Evolutionary conservation across 1,139 yeast genomes (phyloP).

Genomic region (Kodamaea derodonti): DNA sequence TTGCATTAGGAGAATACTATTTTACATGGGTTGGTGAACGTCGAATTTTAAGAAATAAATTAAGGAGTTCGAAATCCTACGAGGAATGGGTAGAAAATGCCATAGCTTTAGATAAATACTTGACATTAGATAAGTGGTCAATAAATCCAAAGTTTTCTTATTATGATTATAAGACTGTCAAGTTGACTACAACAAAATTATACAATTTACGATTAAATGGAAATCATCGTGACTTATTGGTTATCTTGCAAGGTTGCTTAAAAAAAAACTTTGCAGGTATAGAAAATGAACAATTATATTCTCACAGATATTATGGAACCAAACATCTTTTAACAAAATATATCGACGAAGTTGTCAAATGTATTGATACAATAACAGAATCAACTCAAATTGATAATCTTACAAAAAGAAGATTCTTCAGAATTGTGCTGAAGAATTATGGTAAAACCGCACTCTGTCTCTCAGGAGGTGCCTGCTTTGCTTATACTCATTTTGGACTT

Average conservation of each 20-base stretch:
- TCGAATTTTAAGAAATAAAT: conserved; percentile 42
- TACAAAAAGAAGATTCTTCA: conserved; percentile 53
- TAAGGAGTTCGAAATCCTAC: conserved; percentile 49
- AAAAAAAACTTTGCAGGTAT: conserved; percentile 77
- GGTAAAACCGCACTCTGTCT: conserved; percentile 73
- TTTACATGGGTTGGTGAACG: conserved; percentile 62
- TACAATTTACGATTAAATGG: conserved; percentile 28
- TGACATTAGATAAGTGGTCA: conserved; percentile 65
- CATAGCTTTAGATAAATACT: conserved; percentile 48
- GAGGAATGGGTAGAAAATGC: conserved; percentile 66
- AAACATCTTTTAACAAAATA: conserved; percentile 57
- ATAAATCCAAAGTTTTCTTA: conserved; percentile 58
- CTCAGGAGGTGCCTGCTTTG: conserved; percentile 79
- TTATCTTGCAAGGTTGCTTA: conserved; percentile 62
- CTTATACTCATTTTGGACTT: conserved; percentile 76
- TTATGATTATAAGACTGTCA: conserved; percentile 63
- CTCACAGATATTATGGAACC: conserved; percentile 75
- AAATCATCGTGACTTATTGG: conserved; percentile 45
- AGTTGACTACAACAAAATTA: conserved; percentile 47
- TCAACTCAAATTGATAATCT: conserved; percentile 34
- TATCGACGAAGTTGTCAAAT: conserved; percentile 47
- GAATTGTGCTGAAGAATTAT: conserved; percentile 56
- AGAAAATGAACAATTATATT: conserved; percentile 67
- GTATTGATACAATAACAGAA: conserved; percentile 43
- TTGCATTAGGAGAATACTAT: conserved; percentile 58